phyloP scores from a whole-genome alignment of 1,284 basidiomycete genomes.

The Microbotryum intermedium region DNA sequence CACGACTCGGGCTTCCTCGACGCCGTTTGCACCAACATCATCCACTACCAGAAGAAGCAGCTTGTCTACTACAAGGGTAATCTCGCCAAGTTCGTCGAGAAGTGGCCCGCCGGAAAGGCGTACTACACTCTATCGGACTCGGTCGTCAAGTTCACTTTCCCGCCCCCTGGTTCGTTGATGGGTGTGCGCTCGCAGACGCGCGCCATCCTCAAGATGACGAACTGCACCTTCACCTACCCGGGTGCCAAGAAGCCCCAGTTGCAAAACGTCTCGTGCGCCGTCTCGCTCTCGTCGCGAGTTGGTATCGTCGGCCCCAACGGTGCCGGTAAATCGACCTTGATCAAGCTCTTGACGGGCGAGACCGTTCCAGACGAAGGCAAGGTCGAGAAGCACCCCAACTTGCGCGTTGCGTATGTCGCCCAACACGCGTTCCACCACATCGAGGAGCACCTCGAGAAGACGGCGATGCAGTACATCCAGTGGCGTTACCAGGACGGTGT shows the following conservation, averaged over 20 bases:
- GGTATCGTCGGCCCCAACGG: conserved; percentile 75
- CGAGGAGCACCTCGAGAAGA: conserved; percentile 88
- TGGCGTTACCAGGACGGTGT: conserved; percentile 99
- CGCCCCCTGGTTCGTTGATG: conserved; percentile 90
- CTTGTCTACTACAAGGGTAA: conserved; percentile 94
- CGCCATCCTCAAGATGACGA: conserved; percentile 84
- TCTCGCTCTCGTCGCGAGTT: conserved; percentile 60
- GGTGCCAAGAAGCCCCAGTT: conserved; percentile 75
- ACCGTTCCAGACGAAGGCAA: conserved; percentile 84
- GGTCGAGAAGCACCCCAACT: conserved; percentile 90
- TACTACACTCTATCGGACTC: conserved; percentile 96
- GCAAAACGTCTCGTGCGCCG: conserved; percentile 78
- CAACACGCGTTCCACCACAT: conserved; percentile 92
- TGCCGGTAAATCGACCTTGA: conserved; percentile 91
- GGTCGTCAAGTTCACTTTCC: conserved; percentile 93
- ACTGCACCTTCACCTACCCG: conserved; percentile 92
- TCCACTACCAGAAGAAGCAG: conserved; percentile 93
- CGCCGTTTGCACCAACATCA: conserved; percentile 93
- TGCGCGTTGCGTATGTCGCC: conserved; percentile 95
- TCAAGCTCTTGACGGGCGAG: conserved; percentile 95
- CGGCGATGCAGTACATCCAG: conserved; percentile 89
- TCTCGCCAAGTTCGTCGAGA: conserved; percentile 76
- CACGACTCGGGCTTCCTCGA: conserved; percentile 98
- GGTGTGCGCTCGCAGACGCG: conserved; percentile 94
- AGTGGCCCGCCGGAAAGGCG: conserved; percentile 88